Percentiles rank a stretch among this genome's conserved stretches.
phyloP scores from a whole-genome alignment of 2,329 filamentous ascomycete species.

The Exophiala calicioides region DNA sequence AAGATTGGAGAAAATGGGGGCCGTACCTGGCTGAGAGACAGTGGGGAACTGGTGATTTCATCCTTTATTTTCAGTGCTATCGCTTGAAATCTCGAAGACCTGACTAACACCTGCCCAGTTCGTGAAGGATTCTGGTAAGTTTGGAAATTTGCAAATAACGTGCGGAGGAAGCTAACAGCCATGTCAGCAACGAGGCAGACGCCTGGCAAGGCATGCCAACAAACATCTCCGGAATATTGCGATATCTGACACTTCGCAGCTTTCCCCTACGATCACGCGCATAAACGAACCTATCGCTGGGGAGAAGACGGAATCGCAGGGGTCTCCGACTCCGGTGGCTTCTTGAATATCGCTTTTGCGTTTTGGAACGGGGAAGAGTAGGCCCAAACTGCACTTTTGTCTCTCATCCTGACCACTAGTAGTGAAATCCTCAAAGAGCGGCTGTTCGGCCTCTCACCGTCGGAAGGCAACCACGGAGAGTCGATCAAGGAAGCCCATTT shows the following conservation, averaged over 20 bases:
- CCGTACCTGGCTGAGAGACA: constrained; percentile 91
- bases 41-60: no score
- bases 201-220: no score
- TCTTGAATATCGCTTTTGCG: constrained; percentile 89
- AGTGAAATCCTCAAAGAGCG: constrained; percentile 91
- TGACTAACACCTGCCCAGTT: no score
- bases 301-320: constrained; percentile 96
- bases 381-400: no score
- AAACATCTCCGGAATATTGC: constrained; percentile 87
- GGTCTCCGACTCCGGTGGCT: constrained; percentile 87
- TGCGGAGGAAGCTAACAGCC: no score
- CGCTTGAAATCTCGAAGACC: no score
- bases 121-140: no score
- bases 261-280: constrained; percentile 91
- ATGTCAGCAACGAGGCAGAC: no score
- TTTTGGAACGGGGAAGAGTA: constrained; percentile 99
- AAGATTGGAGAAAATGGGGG: constrained; percentile 99
- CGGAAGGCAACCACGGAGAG: constrained; percentile 95
- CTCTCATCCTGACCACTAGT: no score
- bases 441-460: constrained; percentile 91
- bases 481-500: constrained; percentile 97
- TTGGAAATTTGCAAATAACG: no score
- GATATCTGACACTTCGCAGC: constrained; percentile 97
- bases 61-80: no score
- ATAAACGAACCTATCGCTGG: constrained; percentile 88